Evolutionary conservation across 176 grass and related monocot genomes (phyloP).

Genomic region (Ananas comosus): DNA sequence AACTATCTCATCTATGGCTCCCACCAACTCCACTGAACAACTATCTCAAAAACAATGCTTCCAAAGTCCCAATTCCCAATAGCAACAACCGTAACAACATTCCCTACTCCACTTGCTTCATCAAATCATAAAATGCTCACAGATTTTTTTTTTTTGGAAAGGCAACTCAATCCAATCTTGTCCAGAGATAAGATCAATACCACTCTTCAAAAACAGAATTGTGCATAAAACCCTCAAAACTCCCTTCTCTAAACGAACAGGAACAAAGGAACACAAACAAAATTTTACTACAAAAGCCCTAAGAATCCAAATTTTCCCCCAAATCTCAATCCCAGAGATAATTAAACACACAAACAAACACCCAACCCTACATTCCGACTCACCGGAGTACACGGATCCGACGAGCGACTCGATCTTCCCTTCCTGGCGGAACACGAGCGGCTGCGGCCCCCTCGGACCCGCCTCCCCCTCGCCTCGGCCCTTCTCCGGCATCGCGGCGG

Average conservation of each 20-base stretch:
- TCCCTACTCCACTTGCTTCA: background rate
- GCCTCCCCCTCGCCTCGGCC: background rate
- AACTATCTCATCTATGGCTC: background rate
- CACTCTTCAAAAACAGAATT: background rate
- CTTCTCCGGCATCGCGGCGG: too few relatives aligned
- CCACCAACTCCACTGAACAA: background rate
- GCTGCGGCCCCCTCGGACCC: background rate
- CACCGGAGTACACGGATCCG: slow-evolving; percentile 76
- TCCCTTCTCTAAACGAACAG: background rate
- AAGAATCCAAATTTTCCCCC: background rate
- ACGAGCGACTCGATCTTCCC: slow-evolving; percentile 99
- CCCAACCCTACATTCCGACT: background rate
- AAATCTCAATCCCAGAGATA: background rate
- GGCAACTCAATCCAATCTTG: background rate
- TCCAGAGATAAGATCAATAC: too few relatives aligned
- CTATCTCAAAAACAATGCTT: background rate
- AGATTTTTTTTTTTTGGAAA: too few relatives aligned
- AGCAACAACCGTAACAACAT: background rate
- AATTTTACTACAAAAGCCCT: background rate
- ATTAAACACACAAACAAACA: background rate
- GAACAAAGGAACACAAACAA: background rate
- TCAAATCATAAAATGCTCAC: too few relatives aligned
- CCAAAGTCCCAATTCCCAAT: too few relatives aligned
- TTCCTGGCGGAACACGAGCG: slow-evolving; percentile 86
- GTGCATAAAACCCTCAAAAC: background rate